Base-by-base conservation (phyloP, 1,284 basidiomycete species). In the Apiotrichum domesticum region DNA sequence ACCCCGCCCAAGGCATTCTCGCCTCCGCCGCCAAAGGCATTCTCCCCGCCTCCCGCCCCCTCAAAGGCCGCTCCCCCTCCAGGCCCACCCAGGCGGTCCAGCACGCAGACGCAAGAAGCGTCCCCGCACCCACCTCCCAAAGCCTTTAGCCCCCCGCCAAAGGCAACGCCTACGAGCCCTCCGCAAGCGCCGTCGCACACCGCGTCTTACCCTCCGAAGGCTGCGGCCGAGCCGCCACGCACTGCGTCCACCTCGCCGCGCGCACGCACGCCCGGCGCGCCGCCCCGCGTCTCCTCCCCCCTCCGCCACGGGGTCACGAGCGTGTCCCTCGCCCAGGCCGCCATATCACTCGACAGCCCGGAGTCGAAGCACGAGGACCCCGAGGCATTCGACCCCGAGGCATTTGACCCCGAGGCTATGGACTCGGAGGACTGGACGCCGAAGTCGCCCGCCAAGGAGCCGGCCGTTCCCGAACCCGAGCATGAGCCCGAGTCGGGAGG, bases 241-340 rank as follows among this genome's bases (percentile, higher is more conserved):
- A 14, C 35, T 35, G 14, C 34, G 15, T n/a, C n/a, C 46, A 14
- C 14, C 45, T 34, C 32, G 4, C 29, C 44, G 29, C 29, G 29
- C 29, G 32, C 45, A 4, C 45, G 45, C 15, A 35, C 55, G n/a
- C 42, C 14, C 33, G 50, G 50, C 4, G 61, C 55, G 3, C 61
- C 58, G 4, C 61, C 61, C 8, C 50, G 55, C 14, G 56, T 63
- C 3, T 50, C 56, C n/a, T 63, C 61, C 33, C 61, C 61, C 6
- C 54, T 63, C 3, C 44, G 54, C 29, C 46, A 61, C 47, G 46
- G 32, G 6, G 29, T 29, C 29, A 41, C 37, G 32, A 39, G n/a
- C 11, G 15, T 48, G 8, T 48, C 46, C 15, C 35, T 48, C 46
- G 35, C 15, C 4, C 35, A 48, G 46, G 46, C 35, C 8, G 46